Percentiles rank a stretch among this genome's conserved stretches.
These are phyloP conservation scores for Scutellaria minor DNA, from an alignment of 257 asterid genomes.

Conservation along the genomic window DNA sequence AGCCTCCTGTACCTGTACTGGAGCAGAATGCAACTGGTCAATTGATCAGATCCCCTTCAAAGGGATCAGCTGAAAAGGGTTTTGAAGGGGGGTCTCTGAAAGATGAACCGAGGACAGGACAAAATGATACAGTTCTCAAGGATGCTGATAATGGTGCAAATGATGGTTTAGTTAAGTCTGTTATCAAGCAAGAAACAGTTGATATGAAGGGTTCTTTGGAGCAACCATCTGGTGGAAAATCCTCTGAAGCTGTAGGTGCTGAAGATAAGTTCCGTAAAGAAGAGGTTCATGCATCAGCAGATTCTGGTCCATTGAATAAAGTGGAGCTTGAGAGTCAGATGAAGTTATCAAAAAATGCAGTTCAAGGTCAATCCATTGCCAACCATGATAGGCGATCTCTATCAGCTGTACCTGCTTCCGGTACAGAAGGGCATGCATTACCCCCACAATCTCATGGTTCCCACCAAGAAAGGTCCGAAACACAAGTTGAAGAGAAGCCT, in stretches of 20 bases:
- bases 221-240: slow-evolving; percentile 49
- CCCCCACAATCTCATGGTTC: slow-evolving; percentile 43
- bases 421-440: slow-evolving; percentile 44
- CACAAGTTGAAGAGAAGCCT: slow-evolving; percentile 44
- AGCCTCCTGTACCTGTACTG: slow-evolving; percentile 34
- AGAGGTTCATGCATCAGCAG: slow-evolving; percentile 31
- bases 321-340: slow-evolving; percentile 40
- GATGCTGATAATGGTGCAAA: slow-evolving; percentile 44
- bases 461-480: slow-evolving; percentile 42
- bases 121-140: slow-evolving; percentile 35
- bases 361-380: slow-evolving; percentile 36
- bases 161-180: slow-evolving; percentile 53
- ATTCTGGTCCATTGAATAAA: slow-evolving; percentile 37
- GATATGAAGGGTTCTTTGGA: slow-evolving; percentile 37
- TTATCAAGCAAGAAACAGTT: slow-evolving; percentile 51
- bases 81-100: slow-evolving; percentile 46
- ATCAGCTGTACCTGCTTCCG: slow-evolving; percentile 35
- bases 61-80: slow-evolving; percentile 45
- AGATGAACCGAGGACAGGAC: slow-evolving; percentile 29
- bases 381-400: slow-evolving; percentile 37
- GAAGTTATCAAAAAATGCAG: slow-evolving; percentile 34
- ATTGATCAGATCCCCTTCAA: slow-evolving; percentile 50
- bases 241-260: slow-evolving; percentile 41
- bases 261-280: slow-evolving; percentile 39
- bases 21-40: slow-evolving; percentile 45